Percentiles rank a stretch among this genome's conserved stretches.
These are phyloP conservation scores for Rhizopus delemar DNA, from an alignment of 371 early-diverging fungal genomes.

Conservation along the genomic window DNA sequence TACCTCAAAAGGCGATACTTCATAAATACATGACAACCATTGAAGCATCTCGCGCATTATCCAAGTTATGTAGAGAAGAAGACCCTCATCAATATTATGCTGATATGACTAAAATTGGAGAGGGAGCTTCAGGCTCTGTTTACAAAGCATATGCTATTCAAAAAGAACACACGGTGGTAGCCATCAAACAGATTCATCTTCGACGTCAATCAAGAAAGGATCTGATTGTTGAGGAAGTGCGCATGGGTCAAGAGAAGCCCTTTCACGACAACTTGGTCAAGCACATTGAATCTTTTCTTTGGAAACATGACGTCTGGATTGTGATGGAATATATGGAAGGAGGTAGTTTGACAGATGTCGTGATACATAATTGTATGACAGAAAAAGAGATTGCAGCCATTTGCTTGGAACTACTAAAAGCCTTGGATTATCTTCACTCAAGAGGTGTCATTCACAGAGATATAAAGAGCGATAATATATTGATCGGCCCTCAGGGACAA, in stretches of 20 bases:
- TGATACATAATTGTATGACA: slow-evolving; percentile 78
- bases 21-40: slow-evolving; percentile 23
- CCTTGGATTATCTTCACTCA: slow-evolving; percentile 71
- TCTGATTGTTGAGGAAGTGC: slow-evolving; percentile 84
- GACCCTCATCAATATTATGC: slow-evolving; percentile 70
- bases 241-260: slow-evolving; percentile 80
- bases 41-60: slow-evolving; percentile 79
- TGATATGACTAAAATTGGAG: slow-evolving; percentile 69
- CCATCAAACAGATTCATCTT: slow-evolving; percentile 88
- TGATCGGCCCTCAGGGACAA: slow-evolving; percentile 75
- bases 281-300: slow-evolving; percentile 78
- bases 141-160: slow-evolving; percentile 68
- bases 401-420: slow-evolving; percentile 62
- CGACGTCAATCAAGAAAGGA: slow-evolving; percentile 86
- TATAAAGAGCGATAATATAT: slow-evolving; percentile 91
- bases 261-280: slow-evolving; percentile 84
- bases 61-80: slow-evolving; percentile 82
- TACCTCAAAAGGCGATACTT: background rate
- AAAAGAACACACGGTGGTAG: slow-evolving; percentile 57
- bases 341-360: slow-evolving; percentile 82
- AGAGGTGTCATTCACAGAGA: slow-evolving; percentile 91
- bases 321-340: slow-evolving; percentile 94
- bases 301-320: slow-evolving; percentile 77
- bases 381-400: slow-evolving; percentile 86
- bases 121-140: slow-evolving; percentile 64